Evolutionary conservation across 2,329 filamentous ascomycete genomes (phyloP).

Genomic region (Sarocladium strictum): DNA sequence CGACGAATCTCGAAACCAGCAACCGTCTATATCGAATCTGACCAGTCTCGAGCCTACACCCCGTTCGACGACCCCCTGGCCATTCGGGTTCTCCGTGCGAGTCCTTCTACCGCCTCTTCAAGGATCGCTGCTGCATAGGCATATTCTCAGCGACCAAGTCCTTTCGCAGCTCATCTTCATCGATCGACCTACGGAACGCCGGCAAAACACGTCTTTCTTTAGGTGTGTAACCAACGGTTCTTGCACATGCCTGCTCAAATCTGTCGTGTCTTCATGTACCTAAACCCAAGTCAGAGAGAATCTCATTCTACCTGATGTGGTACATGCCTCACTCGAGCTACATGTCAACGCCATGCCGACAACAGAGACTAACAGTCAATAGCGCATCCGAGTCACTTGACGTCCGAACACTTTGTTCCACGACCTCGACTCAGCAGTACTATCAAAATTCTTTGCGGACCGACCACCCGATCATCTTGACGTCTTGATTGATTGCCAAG

Average conservation of each 20-base stretch:
- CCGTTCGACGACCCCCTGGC: conserved; percentile 1
- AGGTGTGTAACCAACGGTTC: too few species aligned
- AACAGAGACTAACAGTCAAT: background rate
- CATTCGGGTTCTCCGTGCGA: conserved; percentile 3
- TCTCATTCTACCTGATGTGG: too few species aligned
- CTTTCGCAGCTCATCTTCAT: background rate
- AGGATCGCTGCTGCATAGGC: background rate
- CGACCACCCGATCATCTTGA: background rate
- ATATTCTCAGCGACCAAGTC: background rate
- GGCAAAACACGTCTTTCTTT: too few species aligned
- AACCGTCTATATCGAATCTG: background rate
- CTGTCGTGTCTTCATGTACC: too few species aligned
- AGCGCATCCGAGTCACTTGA: too few species aligned
- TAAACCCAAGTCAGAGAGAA: too few species aligned
- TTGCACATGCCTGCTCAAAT: too few species aligned
- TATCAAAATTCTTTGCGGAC: background rate
- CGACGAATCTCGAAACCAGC: conserved; percentile 5
- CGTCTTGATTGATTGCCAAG: conserved; percentile 8
- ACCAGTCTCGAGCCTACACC: conserved; percentile 1
- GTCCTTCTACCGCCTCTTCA: background rate
- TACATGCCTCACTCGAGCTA: too few species aligned
- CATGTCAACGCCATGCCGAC: too few species aligned
- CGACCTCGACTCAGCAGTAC: too few species aligned
- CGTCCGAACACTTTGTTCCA: too few species aligned
- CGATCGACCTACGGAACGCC: background rate